A percentile compares a stretch with the other conserved stretches of the same genome.
Conservation (phyloP, 2,329 filamentous ascomycete genomes). For the Claviceps humidiphila region DNA sequence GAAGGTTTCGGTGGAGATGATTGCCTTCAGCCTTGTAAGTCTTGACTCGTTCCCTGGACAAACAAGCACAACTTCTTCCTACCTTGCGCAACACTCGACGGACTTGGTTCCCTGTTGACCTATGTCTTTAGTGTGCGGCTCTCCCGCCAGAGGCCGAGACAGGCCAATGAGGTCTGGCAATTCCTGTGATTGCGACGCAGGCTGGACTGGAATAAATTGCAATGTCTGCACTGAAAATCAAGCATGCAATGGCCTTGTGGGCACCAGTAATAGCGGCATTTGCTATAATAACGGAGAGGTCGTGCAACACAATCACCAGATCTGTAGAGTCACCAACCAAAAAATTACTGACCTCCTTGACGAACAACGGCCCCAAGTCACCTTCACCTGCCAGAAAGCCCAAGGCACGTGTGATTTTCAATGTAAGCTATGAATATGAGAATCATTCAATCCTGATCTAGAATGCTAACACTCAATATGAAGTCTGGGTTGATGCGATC, state of each 20-base stretch:
- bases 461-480: background rate
- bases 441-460: background rate
- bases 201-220: conserved; percentile 96
- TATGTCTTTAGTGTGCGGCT: conserved; percentile 56
- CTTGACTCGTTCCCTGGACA: background rate
- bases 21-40: conserved; percentile 65
- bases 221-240: conserved; percentile 79
- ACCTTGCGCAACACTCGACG: background rate
- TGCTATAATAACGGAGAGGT: conserved; percentile 88
- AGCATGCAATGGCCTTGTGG: conserved; percentile 82
- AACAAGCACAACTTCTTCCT: background rate
- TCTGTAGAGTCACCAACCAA: conserved; percentile 92
- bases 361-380: conserved; percentile 78
- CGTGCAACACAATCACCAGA: conserved; percentile 90
- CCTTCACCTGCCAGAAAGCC: conserved; percentile 75
- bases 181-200: conserved; percentile 75
- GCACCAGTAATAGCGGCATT: conserved; percentile 64
- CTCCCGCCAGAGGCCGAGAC: conserved; percentile 67
- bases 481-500: conserved; percentile 85
- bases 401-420: conserved; percentile 81
- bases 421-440: conserved; percentile 41
- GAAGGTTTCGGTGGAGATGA: conserved; percentile 89
- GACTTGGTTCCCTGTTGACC: background rate
- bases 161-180: conserved; percentile 59
- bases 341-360: conserved; percentile 84